Base-by-base conservation (phyloP, 768 basidiomycete genomes). In the Coprinopsis strossmayeri region DNA sequence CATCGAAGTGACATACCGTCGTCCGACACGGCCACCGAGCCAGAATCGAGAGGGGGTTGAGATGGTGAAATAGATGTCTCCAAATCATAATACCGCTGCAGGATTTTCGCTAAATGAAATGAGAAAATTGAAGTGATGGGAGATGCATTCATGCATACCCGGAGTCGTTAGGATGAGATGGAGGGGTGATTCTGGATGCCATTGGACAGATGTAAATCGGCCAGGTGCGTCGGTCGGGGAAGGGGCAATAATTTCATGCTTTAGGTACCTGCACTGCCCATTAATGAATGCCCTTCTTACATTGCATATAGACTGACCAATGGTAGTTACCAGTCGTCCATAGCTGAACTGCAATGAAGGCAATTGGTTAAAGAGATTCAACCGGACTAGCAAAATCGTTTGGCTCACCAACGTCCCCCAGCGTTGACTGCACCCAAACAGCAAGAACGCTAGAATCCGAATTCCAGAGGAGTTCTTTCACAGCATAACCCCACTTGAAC, bases 281-380 rank as follows among this genome's bases (percentile, higher is more conserved):
- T 34, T 39, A 18, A 20, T 41, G 41, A 7, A 24, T 11, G 41
- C 21, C 24, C 12, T 46, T 25, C 35, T 12, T 11, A 43, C 18
- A 26, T 3, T 0, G 46, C 28, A 24, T 4, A 61, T 21, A 55
- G 87, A 25, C 20, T 5, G 21, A 42, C 91, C 96, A 98, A 60
- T 97, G 85, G 63, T 96, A 98, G 61, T 99, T 99, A 25, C 88
- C 83, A 5, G 77, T 90, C 1, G 91, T 87, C 92, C 93, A 99
- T 0, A 98, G 69, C 67, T 99, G 96, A 15, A 98, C 91, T 84
- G 61, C 34, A 40, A 45, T n/a, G 49, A 45, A 17, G 18, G 23
- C 7, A 56, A n/a, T n/a, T 34, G 58, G 46, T 44, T 20, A 54
- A 32, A 18, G 10, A 15, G 32, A 2, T 5, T 21, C 2, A 37